Percentiles rank a stretch among this genome's conserved stretches.
phyloP scores from a whole-genome alignment of 2,329 filamentous ascomycete species.

The Fusarium sublunatum region DNA sequence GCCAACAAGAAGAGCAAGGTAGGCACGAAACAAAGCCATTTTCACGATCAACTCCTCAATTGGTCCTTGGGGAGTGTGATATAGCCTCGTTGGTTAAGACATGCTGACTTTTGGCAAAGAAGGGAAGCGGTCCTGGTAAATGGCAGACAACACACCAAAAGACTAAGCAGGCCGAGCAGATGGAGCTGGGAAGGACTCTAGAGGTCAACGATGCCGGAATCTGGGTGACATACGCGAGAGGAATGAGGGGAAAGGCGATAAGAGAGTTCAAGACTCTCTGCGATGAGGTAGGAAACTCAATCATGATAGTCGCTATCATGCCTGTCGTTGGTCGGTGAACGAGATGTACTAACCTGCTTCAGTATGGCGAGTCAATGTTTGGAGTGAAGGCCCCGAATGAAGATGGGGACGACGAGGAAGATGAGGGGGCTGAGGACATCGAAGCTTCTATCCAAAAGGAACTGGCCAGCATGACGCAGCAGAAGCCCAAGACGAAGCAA shows the following conservation, averaged over 20 bases:
- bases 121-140: constrained; percentile 66
- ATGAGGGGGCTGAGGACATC: constrained; percentile 69
- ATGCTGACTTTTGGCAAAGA: constrained; percentile 46
- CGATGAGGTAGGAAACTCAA: constrained; percentile 63
- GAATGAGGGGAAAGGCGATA: constrained; percentile 76
- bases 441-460: constrained; percentile 79
- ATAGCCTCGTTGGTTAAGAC: constrained; percentile 3
- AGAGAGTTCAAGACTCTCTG: constrained; percentile 75
- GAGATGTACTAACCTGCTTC: constrained; percentile 20
- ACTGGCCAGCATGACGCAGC: constrained; percentile 65
- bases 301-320: not conserved
- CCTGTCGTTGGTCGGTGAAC: not conserved
- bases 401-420: constrained; percentile 49
- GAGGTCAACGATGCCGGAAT: constrained; percentile 78
- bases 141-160: constrained; percentile 72
- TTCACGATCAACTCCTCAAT: not conserved
- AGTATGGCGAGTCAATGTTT: constrained; percentile 76
- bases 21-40: constrained; percentile 19
- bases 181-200: constrained; percentile 59
- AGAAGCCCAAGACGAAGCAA: constrained; percentile 56
- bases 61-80: not conserved
- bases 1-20: constrained; percentile 58
- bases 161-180: constrained; percentile 58
- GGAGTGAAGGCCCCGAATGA: constrained; percentile 56
- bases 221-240: constrained; percentile 81